These are phyloP conservation scores for Hypoxylon lenormandii DNA, from an alignment of 495 filamentous ascomycete genomes.

Conservation along the genomic window DNA sequence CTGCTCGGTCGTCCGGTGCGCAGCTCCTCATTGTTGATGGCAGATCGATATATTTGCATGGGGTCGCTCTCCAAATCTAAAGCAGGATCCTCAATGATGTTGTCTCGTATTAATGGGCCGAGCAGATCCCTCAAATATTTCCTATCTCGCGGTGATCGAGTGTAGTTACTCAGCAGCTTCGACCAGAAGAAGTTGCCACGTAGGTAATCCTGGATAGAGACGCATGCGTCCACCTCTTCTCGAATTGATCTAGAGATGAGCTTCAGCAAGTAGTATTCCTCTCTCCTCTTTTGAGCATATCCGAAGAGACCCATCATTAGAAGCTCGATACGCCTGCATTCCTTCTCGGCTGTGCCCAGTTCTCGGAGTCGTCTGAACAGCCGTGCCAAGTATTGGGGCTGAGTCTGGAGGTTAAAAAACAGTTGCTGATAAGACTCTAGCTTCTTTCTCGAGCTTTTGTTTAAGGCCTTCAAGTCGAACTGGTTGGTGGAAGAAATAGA, in stretches of 20 bases:
- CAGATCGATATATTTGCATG: slow-evolving; percentile 93
- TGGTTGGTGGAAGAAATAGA: slow-evolving; percentile 90
- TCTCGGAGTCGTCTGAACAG: slow-evolving; percentile 87
- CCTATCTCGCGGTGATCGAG: slow-evolving; percentile 89
- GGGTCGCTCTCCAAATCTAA: slow-evolving; percentile 96
- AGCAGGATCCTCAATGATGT: slow-evolving; percentile 88
- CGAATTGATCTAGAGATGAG: slow-evolving; percentile 83
- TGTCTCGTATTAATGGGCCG: slow-evolving; percentile 82
- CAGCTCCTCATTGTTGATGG: slow-evolving; percentile 96
- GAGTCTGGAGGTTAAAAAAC: slow-evolving; percentile 97
- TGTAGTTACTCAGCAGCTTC: slow-evolving; percentile 85
- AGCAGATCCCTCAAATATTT: slow-evolving; percentile 89
- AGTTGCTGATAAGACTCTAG: slow-evolving; percentile 96
- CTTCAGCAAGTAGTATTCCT: slow-evolving; percentile 97
- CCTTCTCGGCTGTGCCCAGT: slow-evolving; percentile 87
- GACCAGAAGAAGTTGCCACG: slow-evolving; percentile 93
- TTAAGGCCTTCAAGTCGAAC: slow-evolving; percentile 95
- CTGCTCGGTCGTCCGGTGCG: slow-evolving; percentile 85
- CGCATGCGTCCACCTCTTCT: slow-evolving; percentile 84
- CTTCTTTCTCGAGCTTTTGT: slow-evolving; percentile 94
- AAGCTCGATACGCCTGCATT: slow-evolving; percentile 88
- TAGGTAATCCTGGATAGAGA: slow-evolving; percentile 82
- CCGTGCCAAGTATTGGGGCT: slow-evolving; percentile 90
- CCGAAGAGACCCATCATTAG: slow-evolving; percentile 97
- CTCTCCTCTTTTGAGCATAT: slow-evolving; percentile 93